These are phyloP conservation scores for Aspergillus clavatus DNA, from an alignment of 2,329 filamentous ascomycete species.

Conservation along the genomic window DNA sequence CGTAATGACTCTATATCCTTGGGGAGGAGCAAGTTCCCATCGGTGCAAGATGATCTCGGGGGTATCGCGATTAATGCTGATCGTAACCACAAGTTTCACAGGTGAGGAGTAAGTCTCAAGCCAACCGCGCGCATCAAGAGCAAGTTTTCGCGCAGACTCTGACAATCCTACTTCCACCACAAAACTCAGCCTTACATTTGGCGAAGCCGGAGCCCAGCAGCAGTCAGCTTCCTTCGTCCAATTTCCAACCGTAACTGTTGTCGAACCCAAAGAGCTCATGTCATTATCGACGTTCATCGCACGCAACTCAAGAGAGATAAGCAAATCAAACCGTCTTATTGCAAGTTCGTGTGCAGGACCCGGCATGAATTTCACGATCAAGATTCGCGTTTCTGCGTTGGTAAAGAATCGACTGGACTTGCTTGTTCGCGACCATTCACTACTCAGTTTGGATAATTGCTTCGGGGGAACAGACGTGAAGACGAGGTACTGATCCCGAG, in stretches of 20 bases:
- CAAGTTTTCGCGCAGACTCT: constrained; percentile 15
- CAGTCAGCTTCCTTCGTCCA: constrained; percentile 19
- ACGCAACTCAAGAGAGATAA: constrained; percentile 12
- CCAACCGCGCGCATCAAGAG: constrained; percentile 15
- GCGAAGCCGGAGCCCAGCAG: constrained; percentile 15
- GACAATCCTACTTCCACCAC: constrained; percentile 17
- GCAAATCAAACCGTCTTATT: constrained; percentile 10
- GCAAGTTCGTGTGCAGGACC: constrained; percentile 13
- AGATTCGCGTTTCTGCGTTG: constrained; percentile 14
- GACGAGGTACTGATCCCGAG: constrained; percentile 16
- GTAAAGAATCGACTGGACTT: constrained; percentile 15
- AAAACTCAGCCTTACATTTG: constrained; percentile 12
- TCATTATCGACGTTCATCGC: constrained; percentile 11
- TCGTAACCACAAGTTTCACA: constrained; percentile 17
- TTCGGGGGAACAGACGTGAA: constrained; percentile 13
- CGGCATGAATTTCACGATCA: constrained; percentile 15
- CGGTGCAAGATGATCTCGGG: constrained; percentile 15
- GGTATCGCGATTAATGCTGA: constrained; percentile 13
- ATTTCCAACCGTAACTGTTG: constrained; percentile 16
- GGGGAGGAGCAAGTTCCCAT: constrained; percentile 13
- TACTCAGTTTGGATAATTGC: constrained; percentile 12
- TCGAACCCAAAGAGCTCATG: constrained; percentile 10
- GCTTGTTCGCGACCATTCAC: constrained; percentile 16
- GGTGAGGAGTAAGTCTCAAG: constrained; percentile 15
- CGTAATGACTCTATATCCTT: constrained; percentile 8